These are phyloP conservation scores for Lanmaoa pseudosensibilis DNA, from an alignment of 768 basidiomycete species.

Conservation along the genomic window DNA sequence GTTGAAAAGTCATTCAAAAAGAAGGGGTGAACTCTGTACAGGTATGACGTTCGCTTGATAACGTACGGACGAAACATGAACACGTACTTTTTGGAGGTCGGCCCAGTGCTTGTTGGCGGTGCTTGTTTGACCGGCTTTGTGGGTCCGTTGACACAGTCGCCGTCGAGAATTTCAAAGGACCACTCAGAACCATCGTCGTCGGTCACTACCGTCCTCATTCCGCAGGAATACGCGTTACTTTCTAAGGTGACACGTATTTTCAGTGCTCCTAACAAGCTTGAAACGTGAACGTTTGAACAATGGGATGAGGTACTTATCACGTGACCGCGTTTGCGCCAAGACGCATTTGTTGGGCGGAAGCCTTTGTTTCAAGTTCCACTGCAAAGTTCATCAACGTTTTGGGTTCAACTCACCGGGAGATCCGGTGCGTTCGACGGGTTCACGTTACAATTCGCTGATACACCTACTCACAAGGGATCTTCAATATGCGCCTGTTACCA, in stretches of 20 bases:
- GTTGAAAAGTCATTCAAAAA: conserved; percentile 17
- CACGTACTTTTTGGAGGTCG: conserved; percentile 16
- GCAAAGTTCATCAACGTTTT: no score
- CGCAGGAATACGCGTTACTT: conserved; percentile 4
- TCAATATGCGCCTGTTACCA: no score
- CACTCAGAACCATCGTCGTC: conserved; percentile 28
- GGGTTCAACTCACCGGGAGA: no score
- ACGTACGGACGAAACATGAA: conserved; percentile 12
- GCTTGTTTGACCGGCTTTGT: conserved; percentile 24
- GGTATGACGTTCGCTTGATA: conserved; percentile 3
- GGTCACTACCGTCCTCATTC: conserved; percentile 14
- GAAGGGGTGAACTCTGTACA: conserved; percentile 22
- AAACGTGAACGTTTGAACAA: conserved; percentile 10
- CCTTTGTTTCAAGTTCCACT: neutral
- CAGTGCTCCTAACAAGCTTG: neutral
- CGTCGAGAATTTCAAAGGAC: conserved; percentile 35
- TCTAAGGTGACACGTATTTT: neutral
- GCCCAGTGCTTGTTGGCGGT: neutral
- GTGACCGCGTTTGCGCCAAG: conserved; percentile 14
- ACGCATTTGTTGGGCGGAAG: neutral
- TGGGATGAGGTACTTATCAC: conserved; percentile 5
- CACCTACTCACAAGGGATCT: no score
- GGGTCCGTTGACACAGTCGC: conserved; percentile 7
- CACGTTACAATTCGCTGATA: no score
- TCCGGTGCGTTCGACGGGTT: no score